Evolutionary conservation across 2,329 filamentous ascomycete genomes (phyloP).

Genomic region (Ascochyta lentis): DNA sequence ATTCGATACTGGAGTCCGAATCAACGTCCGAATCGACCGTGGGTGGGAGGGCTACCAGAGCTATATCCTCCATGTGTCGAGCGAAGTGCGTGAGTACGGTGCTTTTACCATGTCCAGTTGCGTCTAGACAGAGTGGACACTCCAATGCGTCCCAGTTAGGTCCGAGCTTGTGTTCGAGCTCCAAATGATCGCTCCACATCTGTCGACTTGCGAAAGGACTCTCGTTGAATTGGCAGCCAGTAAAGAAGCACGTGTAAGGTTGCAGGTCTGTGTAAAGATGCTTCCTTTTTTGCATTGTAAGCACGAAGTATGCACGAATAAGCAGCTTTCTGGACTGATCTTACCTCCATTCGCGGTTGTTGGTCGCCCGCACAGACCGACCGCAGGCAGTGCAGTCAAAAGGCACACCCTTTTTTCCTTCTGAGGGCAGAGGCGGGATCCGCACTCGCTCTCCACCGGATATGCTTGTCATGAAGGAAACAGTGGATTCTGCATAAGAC

Average conservation of each 20-base stretch:
- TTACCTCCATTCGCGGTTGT: slow-evolving; percentile 32
- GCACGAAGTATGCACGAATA: not conserved
- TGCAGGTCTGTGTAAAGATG: slow-evolving; percentile 31
- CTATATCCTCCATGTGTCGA: slow-evolving; percentile 36
- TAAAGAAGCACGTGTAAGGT: slow-evolving; percentile 30
- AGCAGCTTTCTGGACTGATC: not conserved
- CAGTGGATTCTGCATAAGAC: slow-evolving; percentile 25
- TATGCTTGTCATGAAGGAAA: slow-evolving; percentile 26
- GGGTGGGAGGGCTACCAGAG: slow-evolving; percentile 24
- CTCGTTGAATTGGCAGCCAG: slow-evolving; percentile 18
- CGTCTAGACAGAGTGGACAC: slow-evolving; percentile 29
- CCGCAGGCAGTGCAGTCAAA: slow-evolving; percentile 34
- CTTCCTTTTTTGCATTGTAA: slow-evolving; percentile 17
- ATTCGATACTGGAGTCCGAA: not conserved
- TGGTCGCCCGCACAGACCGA: slow-evolving; percentile 16
- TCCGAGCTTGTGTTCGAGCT: slow-evolving; percentile 23
- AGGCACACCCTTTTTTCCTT: slow-evolving; percentile 22
- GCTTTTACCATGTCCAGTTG: slow-evolving; percentile 19
- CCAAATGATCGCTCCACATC: slow-evolving; percentile 27
- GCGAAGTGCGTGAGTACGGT: slow-evolving; percentile 26
- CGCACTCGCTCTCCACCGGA: slow-evolving; percentile 16
- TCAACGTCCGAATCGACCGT: slow-evolving; percentile 23
- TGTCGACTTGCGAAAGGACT: slow-evolving; percentile 21
- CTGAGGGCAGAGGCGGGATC: slow-evolving; percentile 27
- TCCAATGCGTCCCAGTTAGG: slow-evolving; percentile 21